These are phyloP conservation scores for Ustilago bromivora DNA, from an alignment of 1,284 basidiomycete genomes.

Conservation along the genomic window DNA sequence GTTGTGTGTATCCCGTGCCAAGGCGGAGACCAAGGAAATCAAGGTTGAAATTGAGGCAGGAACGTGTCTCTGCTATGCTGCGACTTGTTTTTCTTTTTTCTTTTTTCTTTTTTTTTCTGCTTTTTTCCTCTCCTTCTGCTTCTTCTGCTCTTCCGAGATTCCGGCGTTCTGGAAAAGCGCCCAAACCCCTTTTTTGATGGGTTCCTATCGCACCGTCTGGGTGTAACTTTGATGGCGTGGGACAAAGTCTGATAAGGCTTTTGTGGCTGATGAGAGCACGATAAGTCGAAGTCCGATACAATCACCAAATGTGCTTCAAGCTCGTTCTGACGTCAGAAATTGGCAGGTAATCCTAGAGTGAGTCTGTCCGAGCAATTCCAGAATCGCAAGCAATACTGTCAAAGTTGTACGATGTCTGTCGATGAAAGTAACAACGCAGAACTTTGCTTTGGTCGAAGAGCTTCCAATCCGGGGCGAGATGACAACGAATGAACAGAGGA, in stretches of 20 bases:
- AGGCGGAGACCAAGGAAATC: background rate
- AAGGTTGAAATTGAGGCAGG: background rate
- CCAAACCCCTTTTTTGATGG: background rate
- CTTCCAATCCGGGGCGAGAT: background rate
- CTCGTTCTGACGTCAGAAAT: background rate
- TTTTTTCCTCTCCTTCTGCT: background rate
- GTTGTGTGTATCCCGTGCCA: conserved; percentile 3
- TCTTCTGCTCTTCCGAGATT: background rate
- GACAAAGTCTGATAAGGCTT: conserved; percentile 3
- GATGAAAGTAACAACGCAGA: background rate
- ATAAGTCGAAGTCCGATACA: background rate
- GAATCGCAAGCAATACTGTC: background rate
- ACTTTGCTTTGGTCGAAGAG: background rate
- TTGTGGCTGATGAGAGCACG: conserved; percentile 1
- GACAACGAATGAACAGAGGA: background rate
- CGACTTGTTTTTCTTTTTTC: conserved; percentile 6
- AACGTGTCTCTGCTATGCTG: background rate
- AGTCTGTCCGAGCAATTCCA: no score
- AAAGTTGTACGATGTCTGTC: background rate
- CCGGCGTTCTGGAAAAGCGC: background rate
- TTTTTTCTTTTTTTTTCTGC: background rate
- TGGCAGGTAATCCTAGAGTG: background rate
- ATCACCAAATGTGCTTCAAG: background rate
- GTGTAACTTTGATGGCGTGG: conserved; percentile 2
- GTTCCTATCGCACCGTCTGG: background rate